Evolutionary conservation across 257 asterid genomes (phyloP).

Genomic region (Echium plantagineum): DNA sequence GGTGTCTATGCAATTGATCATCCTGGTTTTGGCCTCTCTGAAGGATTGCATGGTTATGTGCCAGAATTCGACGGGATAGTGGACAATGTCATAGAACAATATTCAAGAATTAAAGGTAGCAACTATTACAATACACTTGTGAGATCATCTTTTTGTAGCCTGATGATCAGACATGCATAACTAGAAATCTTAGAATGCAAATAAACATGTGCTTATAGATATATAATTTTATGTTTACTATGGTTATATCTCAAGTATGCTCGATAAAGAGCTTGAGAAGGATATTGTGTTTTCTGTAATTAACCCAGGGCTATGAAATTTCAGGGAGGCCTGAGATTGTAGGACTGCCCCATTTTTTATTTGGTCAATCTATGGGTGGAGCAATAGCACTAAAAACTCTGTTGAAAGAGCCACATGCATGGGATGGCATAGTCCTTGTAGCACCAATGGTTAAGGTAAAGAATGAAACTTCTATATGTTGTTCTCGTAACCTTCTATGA

Average conservation of each 20-base stretch:
- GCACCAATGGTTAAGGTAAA: constrained; percentile 96
- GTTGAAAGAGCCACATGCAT: constrained; percentile 50
- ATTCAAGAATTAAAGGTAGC: constrained; percentile 57
- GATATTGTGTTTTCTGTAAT: neutral
- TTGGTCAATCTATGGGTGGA: constrained; percentile 99
- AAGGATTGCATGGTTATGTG: constrained; percentile 89
- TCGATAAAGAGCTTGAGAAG: neutral
- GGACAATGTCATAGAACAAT: constrained; percentile 75
- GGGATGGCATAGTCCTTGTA: constrained; percentile 91
- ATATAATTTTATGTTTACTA: too few species aligned
- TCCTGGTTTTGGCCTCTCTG: constrained; percentile 95
- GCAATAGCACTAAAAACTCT: constrained; percentile 85
- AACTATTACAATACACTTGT: too few species aligned
- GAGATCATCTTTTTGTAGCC: too few species aligned
- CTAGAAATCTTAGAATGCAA: too few species aligned
- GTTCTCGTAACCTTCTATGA: neutral
- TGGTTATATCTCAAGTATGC: too few species aligned
- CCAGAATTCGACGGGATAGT: constrained; percentile 69
- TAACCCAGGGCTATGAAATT: constrained; percentile 7
- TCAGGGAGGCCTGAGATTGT: constrained; percentile 81
- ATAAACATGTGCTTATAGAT: neutral
- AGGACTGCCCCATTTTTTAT: constrained; percentile 66
- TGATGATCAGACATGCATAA: too few species aligned
- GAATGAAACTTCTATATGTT: constrained; percentile 1
- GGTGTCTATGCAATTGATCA: constrained; percentile 91